phyloP scores from a whole-genome alignment of 1,284 basidiomycete species.

The Inonotus hispidus region DNA sequence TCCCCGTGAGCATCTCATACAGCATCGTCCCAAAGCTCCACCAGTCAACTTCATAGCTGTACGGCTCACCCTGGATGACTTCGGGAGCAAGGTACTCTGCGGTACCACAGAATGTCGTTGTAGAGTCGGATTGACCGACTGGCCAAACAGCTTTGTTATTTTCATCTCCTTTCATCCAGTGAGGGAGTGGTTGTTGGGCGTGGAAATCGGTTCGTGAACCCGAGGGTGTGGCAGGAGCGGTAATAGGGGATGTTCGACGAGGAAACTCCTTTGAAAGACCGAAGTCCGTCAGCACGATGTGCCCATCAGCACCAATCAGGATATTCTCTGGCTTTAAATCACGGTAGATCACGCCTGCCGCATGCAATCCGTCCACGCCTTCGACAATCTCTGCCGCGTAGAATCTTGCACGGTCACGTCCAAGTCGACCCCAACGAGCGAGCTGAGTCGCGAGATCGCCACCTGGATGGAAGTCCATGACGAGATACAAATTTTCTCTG shows the following conservation, averaged over 20 bases:
- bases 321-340: conserved; percentile 96
- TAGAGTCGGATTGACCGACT: conserved; percentile 52
- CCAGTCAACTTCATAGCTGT: conserved; percentile 96
- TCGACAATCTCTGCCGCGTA: conserved; percentile 96
- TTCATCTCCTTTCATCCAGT: conserved; percentile 67
- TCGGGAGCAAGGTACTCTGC: conserved; percentile 94
- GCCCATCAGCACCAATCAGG: conserved; percentile 87
- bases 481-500: conserved; percentile 88
- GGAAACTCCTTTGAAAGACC: conserved; percentile 88
- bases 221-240: conserved; percentile 53
- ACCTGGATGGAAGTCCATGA: conserved; percentile 95
- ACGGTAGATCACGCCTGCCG: conserved; percentile 82
- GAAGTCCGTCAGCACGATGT: conserved; percentile 95
- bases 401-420: conserved; percentile 88
- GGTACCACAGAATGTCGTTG: conserved; percentile 85
- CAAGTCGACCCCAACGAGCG: conserved; percentile 88
- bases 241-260: conserved; percentile 39
- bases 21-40: conserved; percentile 98
- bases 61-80: conserved; percentile 86
- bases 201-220: conserved; percentile 49
- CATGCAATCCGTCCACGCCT: conserved; percentile 87
- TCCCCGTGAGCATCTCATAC: conserved; percentile 90
- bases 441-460: conserved; percentile 96
- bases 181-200: conserved; percentile 48
- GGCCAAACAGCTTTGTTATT: conserved; percentile 43